Percentiles rank a stretch among this genome's conserved stretches.
Evolutionary conservation across 352 stramenopile genomes (phyloP).

Genomic region (Phytophthora palmivora): DNA sequence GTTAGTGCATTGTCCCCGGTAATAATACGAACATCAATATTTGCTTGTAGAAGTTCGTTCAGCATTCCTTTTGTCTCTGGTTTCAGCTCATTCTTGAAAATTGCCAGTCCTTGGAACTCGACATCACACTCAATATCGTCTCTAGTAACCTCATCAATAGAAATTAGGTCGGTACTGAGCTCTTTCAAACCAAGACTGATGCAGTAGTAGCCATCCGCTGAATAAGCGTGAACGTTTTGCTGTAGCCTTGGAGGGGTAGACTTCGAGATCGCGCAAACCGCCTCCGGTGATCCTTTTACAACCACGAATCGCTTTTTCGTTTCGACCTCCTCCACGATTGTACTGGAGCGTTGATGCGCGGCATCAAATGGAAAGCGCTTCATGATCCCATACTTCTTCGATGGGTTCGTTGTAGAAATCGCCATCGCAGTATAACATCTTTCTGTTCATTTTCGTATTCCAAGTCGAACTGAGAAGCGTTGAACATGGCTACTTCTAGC

Average conservation of each 20-base stretch:
- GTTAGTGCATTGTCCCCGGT: conserved; percentile 72
- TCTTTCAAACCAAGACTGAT: conserved; percentile 49
- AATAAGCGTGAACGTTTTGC: conserved; percentile 46
- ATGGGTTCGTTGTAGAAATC: conserved; percentile 32
- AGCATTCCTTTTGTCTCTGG: conserved; percentile 66
- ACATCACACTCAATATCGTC: conserved; percentile 56
- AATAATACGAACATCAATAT: conserved; percentile 73
- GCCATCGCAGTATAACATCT: conserved; percentile 35
- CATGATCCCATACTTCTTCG: conserved; percentile 42
- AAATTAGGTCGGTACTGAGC: conserved; percentile 2
- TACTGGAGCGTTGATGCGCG: conserved; percentile 53
- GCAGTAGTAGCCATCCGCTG: conserved; percentile 75
- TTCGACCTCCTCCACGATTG: conserved; percentile 46
- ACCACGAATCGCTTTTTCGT: conserved; percentile 50
- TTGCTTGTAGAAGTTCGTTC: conserved; percentile 56
- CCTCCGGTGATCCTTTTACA: conserved; percentile 67
- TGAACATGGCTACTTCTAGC: conserved; percentile 64
- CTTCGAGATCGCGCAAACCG: conserved; percentile 37
- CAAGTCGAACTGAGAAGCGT: conserved; percentile 38
- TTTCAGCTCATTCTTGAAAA: conserved; percentile 83
- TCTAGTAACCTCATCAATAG: conserved; percentile 18
- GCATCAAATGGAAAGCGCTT: conserved; percentile 68
- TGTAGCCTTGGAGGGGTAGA: conserved; percentile 60
- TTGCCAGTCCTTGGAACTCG: conserved; percentile 63
- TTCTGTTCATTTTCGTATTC: conserved; percentile 17